Evolutionary conservation across 208 protist genomes (phyloP).

Genomic region (Leishmania guyanensis): DNA sequence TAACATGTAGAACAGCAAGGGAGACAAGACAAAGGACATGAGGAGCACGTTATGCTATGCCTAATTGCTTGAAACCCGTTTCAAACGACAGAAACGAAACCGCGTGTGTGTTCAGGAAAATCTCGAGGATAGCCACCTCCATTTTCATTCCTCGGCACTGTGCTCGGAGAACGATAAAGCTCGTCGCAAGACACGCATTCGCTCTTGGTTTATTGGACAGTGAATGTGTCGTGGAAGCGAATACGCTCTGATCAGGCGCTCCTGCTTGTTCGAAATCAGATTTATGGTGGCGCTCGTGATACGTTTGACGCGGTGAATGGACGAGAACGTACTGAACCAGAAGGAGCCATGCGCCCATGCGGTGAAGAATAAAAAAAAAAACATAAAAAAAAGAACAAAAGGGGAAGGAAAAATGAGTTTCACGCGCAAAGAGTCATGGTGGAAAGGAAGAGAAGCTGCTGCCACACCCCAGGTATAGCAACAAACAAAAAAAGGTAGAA

Average conservation of each 20-base stretch:
- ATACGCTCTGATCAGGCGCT: background rate
- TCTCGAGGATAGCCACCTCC: background rate
- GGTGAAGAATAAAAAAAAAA: conserved; percentile 2
- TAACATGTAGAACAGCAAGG: background rate
- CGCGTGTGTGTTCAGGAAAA: background rate
- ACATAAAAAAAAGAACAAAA: background rate
- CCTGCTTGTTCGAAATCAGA: background rate
- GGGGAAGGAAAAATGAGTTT: background rate
- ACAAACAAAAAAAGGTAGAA: background rate
- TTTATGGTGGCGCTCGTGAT: background rate
- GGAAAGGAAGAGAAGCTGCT: background rate
- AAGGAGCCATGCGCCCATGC: background rate
- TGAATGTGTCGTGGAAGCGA: background rate
- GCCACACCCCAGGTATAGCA: background rate
- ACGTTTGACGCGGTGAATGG: background rate
- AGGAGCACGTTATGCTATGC: conserved; percentile 20
- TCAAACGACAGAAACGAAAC: background rate
- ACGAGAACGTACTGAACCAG: background rate
- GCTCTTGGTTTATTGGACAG: background rate
- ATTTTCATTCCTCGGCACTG: background rate
- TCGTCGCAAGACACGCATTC: background rate
- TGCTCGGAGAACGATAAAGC: background rate
- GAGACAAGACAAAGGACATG: conserved; percentile 10
- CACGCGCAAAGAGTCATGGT: background rate
- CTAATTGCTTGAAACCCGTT: conserved; percentile 14